Evolutionary conservation across 2,329 filamentous ascomycete genomes (phyloP), one percentile per base, ranked within the genome.

Genomic region (Calycina herbarum): DNA sequence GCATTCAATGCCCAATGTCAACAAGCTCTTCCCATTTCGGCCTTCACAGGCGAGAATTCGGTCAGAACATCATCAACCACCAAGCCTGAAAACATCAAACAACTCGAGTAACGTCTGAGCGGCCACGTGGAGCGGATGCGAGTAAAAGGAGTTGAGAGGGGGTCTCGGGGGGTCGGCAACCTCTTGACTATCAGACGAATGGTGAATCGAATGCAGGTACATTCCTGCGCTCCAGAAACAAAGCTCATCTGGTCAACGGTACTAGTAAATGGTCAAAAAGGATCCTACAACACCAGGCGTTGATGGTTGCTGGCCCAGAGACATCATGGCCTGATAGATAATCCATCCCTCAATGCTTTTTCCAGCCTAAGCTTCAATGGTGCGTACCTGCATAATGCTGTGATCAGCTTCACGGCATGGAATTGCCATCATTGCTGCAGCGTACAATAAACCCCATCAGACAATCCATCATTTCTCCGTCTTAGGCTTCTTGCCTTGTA

Each of bases 311-410:
- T 51, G 45, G 45, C 45, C 35, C 20, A 51, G 45, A 27, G 20
- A 51, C n/a, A 11, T 24, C 20, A 27, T 51, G 45, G 20, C 45
- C 20, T 51, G 45, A 51, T 11, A 27, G 42, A 45, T 45, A 17
- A 57, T 15, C 24, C 13, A 57, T 31, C 27, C 56, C 29, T 57
- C 29, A 33, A 13, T 33, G 31, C 33, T 17, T 57, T 57, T 35
- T 15, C 56, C 56, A 35, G 29, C 56, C 56, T 57, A n/a, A 20
- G 13, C 13, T 20, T 31, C 20, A 11, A 11, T 57, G 27, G 11
- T 42, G 20, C 38, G 59, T 61, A 54, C 59, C 59, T 61, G 59
- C 59, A 61, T 61, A 11, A 61, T 61, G 59, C 59, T 45, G 40
- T 61, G 59, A 27, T 35, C 56, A 57, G 56, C 33, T 57, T 57